Base-by-base conservation (phyloP, 208 protist species). In the Vickermania spadyakhi region DNA sequence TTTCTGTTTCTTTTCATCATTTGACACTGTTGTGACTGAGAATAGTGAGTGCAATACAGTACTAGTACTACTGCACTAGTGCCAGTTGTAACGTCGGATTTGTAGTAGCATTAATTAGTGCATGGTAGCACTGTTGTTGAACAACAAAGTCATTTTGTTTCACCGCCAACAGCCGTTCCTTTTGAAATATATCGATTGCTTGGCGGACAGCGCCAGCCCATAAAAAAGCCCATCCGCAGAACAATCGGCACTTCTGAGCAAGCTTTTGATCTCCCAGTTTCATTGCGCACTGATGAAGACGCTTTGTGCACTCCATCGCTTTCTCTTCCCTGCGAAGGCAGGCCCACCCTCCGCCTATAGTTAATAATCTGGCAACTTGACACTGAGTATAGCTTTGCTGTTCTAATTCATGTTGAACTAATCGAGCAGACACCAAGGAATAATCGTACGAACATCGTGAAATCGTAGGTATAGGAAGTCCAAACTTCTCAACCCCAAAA, bases 291-390 rank as follows among this genome's bases (percentile, higher is more conserved):
- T 52, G 23, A 28, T 68, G 58, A 36, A 73, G 41, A 29, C 52
- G 36, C 0, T 52, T 18, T 11, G 68, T 31, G 49, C 62, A 73
- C 0, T 28, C 28, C 56, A 73, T 28, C 3, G 68, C 68, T 31
- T 64, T 63, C 14, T 68, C 56, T 4, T 53, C 62, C 30, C 57
- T 54, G 1, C 57, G 53, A 18, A 73, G 56, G 26, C 59, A 73
- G 2, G 68, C 68, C 68, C 68, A 73, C 3, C 68, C 68, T 22
- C 68, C 68, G 41, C 68, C 68, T 1, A 73, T 49, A 1, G 68
- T 68, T 23, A 64, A 50, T 23, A 73, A 31, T 28, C 62, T 25
- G 5, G 68, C 68, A 36, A 73, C 55, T 30, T 55, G 42, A 22
- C 30, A 58, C 2, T 56, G 31, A 5, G 51, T 45, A 18, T n/a